Base-by-base conservation (phyloP, 164 flowering plant species). In the Macadamia integrifolia region DNA sequence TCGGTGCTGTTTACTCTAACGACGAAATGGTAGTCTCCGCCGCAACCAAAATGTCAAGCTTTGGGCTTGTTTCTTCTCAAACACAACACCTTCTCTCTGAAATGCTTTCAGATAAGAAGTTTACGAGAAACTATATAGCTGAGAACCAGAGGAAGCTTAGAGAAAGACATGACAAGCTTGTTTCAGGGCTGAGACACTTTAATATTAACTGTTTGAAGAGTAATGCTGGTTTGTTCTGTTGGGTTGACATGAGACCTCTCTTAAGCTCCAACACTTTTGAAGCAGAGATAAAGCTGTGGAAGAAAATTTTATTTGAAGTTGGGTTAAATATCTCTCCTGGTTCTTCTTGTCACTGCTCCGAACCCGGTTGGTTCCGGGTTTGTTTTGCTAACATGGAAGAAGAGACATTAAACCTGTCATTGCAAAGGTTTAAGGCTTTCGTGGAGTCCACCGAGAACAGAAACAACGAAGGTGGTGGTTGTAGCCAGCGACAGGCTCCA, bases 11-110 rank as follows among this genome's bases (percentile, higher is more conserved):
- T 66, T 90, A 90, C 81, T 87, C 96, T 66, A 78, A 82, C 72
- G 78, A 92, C 60, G 69, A 74, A 0, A 29, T 60, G 0, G 87
- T 92, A 1, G 88, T 92, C 8, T 61, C 86, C 0, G 84, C 96
- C 0, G 96, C 93, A 3, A 89, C 93, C 0, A 92, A 90, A 60
- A 92, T 92, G 97, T 88, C 97, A 6, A 92, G 97, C 72, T 92
- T 92, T 66, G 93, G 93, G 1, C 76, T 90, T 0, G 76, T 92
- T 9, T 92, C 97, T 0, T 86, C 97, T 0, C 96, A 87, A 66
- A 89, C 97, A 6, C 97, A 92, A 56, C 80, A 87, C 58, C 88
- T 92, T n/a, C 79, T 92, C 11, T 74, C 96, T 1, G 78, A 65
- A 12, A 73, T 92, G 77, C 79, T 92, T 1, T 82, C 88, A 1